Conservation (phyloP, 2,329 filamentous ascomycete genomes). For the Colletotrichum filicis region DNA sequence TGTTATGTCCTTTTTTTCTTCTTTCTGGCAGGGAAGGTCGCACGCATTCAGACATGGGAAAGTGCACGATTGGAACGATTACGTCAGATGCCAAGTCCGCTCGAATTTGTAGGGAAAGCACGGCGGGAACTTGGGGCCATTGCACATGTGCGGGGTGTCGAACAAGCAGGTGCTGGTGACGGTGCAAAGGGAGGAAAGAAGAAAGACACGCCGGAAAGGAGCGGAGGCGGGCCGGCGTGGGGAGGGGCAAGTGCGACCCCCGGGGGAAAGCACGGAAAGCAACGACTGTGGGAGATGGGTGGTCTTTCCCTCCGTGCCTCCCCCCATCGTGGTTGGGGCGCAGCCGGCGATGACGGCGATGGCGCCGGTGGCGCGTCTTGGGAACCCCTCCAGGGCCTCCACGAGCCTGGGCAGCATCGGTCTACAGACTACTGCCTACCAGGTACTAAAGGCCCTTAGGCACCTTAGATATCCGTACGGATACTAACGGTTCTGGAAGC, state of each 20-base stretch:
- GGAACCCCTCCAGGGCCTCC: background rate
- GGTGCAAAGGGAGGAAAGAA: background rate
- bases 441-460: too few species aligned
- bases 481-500: too few species aligned
- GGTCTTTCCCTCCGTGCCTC: background rate
- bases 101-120: background rate
- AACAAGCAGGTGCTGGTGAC: background rate
- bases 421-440: too few species aligned
- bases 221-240: background rate
- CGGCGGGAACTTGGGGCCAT: background rate
- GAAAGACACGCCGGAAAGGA: background rate
- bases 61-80: background rate
- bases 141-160: background rate
- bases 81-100: background rate
- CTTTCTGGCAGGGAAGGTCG: background rate
- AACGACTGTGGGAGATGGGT: too few species aligned
- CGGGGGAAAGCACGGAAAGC: background rate
- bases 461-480: too few species aligned
- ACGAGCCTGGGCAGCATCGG: too few species aligned
- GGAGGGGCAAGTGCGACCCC: background rate
- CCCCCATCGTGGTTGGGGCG: background rate
- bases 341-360: background rate
- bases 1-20: background rate
- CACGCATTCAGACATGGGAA: background rate
- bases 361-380: background rate